Base-by-base conservation (phyloP, 2,329 filamentous ascomycete species). In the Diaporthe ilicicola region DNA sequence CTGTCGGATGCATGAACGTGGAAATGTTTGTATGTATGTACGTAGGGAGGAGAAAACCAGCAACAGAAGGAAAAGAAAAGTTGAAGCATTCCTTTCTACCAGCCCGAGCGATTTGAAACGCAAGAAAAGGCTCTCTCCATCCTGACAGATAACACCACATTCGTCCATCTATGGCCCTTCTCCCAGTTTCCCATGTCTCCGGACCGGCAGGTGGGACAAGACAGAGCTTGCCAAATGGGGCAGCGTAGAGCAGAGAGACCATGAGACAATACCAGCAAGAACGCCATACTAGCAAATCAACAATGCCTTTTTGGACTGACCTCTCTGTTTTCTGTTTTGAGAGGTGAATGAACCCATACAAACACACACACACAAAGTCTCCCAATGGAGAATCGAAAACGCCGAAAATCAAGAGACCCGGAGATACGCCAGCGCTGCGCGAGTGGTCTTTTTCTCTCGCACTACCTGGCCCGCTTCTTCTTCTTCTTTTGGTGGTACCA, bases 401-500 rank as follows among this genome's bases (percentile, higher is more conserved):
- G 65, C 42, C 44, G 22, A 27, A 50, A 48, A 22, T 32, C 27
- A 29, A 19, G 32, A 68, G 29, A 29, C 6, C 29, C 22, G 10
- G 34, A 29, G 24, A 6, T n/a, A 56, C 27, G 37, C 37, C 59
- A 50, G 29, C 42, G 53, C 29, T 39, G 53, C 24, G 53, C 13
- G 51, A 46, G 42, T 24, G 42, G 65, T 29, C 17, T 44, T 12
- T 22, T 42, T 13, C 39, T 70, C 53, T 34, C 27, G 42, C 19
- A 15, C 46, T 50, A 67, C 51, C 53, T 68, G 42, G 29, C 27
- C 24, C 71, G 37, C 51, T 72, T 72, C 55, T 68, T 72, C 24
- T 70, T 70, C 51, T 72, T 72, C 51, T 55, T 72, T 32, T 71
- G 65, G 42, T 32, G 32, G 67, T 70, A 72, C 68, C 71, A 72